Percentiles rank a stretch among this genome's conserved stretches.
Evolutionary conservation across 1,139 yeast species (phyloP).

Genomic region (Suhomyces guaymorum): DNA sequence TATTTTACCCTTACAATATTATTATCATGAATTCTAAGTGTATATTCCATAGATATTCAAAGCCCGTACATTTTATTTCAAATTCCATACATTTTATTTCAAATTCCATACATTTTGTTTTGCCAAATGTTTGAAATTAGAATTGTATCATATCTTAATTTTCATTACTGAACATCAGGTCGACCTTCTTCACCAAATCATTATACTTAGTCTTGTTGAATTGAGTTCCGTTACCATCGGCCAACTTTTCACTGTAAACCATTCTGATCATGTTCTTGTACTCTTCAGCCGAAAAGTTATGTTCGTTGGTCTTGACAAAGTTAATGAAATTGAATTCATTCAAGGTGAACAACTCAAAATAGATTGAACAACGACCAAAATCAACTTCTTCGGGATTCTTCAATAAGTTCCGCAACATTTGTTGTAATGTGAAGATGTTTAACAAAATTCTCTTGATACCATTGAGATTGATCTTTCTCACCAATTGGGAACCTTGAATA

Average conservation of each 20-base stretch:
- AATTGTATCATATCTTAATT: no score
- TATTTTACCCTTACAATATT: no score
- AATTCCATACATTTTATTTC: no score
- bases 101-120: no score
- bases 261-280: constrained; percentile 43
- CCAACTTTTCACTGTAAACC: constrained; percentile 51
- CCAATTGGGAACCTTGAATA: constrained; percentile 58
- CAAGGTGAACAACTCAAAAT: constrained; percentile 55
- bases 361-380: constrained; percentile 56
- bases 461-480: constrained; percentile 56
- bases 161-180: background rate
- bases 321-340: constrained; percentile 40
- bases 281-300: constrained; percentile 29
- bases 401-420: constrained; percentile 66
- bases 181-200: constrained; percentile 36
- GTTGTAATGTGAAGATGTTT: constrained; percentile 74
- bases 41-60: no score
- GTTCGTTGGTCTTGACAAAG: constrained; percentile 21
- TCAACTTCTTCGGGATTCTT: constrained; percentile 59
- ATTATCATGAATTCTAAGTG: no score
- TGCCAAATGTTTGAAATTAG: no score
- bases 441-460: constrained; percentile 69
- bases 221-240: constrained; percentile 41
- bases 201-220: constrained; percentile 43
- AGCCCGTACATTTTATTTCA: no score